These are phyloP conservation scores for Phytophthora pistaciae DNA, from an alignment of 352 stramenopile genomes.

Conservation along the genomic window DNA sequence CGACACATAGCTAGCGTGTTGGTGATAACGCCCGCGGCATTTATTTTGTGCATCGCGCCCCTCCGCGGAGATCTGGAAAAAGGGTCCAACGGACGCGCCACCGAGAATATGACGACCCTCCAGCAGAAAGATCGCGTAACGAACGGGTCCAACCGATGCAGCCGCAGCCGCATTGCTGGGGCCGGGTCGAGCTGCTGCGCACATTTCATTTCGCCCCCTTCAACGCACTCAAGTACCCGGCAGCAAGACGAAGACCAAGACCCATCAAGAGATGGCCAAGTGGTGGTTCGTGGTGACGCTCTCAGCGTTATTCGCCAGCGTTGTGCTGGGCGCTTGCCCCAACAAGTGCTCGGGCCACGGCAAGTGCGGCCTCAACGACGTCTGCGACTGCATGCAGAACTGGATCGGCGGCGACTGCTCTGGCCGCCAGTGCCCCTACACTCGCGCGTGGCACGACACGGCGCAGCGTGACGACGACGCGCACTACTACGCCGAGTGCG, in stretches of 20 bases:
- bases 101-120: too few species aligned
- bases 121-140: too few species aligned
- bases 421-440: slow-evolving; percentile 48
- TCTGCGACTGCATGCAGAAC: slow-evolving; percentile 72
- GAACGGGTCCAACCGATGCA: too few species aligned
- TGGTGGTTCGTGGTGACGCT: slow-evolving; percentile 50
- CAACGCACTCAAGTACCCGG: background rate
- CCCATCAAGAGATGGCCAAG: slow-evolving; percentile 26
- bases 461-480: slow-evolving; percentile 52
- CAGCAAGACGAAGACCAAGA: slow-evolving; percentile 6
- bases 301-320: slow-evolving; percentile 35
- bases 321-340: slow-evolving; percentile 51
- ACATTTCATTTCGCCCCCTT: slow-evolving; percentile 28
- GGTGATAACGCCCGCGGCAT: too few species aligned
- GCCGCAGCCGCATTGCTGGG: too few species aligned
- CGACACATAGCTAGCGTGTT: too few species aligned
- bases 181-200: background rate
- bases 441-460: slow-evolving; percentile 71
- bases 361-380: slow-evolving; percentile 62
- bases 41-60: too few species aligned
- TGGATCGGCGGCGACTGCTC: slow-evolving; percentile 75
- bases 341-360: slow-evolving; percentile 75
- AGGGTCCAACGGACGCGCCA: too few species aligned
- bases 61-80: too few species aligned
- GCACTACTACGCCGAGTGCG: slow-evolving; percentile 65